These are phyloP conservation scores for Lactifluus pinguis DNA, from an alignment of 768 basidiomycete genomes.

Conservation along the genomic window DNA sequence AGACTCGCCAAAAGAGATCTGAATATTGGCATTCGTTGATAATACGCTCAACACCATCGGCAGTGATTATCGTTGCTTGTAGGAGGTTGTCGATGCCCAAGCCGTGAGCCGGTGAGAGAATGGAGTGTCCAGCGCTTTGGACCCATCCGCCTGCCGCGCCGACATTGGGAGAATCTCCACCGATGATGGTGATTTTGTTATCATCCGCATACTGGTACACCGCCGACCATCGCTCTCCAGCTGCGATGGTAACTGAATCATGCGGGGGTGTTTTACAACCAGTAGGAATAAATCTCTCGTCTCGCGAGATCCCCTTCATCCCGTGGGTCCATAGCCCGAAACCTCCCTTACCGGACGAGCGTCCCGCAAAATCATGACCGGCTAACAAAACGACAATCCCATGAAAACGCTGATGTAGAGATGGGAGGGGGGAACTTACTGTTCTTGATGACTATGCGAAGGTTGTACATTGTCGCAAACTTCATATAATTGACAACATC, in stretches of 20 bases:
- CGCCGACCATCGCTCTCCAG: conserved; percentile 22
- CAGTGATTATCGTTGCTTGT: too few species aligned
- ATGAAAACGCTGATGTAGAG: too few species aligned
- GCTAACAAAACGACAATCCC: background rate
- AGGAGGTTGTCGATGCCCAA: too few species aligned
- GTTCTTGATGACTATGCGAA: background rate
- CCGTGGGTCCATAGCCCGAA: background rate
- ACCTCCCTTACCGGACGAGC: background rate
- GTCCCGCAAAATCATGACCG: conserved; percentile 2
- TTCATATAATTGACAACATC: conserved; percentile 25
- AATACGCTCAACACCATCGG: too few species aligned
- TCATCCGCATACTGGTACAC: conserved; percentile 21
- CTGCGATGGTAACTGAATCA: background rate
- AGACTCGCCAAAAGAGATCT: too few species aligned
- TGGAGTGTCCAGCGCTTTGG: too few species aligned
- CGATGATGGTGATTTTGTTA: too few species aligned
- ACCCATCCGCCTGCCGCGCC: too few species aligned
- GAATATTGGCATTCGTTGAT: too few species aligned
- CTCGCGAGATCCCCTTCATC: background rate
- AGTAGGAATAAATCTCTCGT: background rate
- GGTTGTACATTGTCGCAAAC: background rate
- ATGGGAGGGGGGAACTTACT: background rate
- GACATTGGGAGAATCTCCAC: too few species aligned
- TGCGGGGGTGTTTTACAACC: background rate
- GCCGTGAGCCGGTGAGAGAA: too few species aligned